These are phyloP conservation scores for Raffaelea albimanens DNA, from an alignment of 2,329 filamentous ascomycete species.

Conservation along the genomic window DNA sequence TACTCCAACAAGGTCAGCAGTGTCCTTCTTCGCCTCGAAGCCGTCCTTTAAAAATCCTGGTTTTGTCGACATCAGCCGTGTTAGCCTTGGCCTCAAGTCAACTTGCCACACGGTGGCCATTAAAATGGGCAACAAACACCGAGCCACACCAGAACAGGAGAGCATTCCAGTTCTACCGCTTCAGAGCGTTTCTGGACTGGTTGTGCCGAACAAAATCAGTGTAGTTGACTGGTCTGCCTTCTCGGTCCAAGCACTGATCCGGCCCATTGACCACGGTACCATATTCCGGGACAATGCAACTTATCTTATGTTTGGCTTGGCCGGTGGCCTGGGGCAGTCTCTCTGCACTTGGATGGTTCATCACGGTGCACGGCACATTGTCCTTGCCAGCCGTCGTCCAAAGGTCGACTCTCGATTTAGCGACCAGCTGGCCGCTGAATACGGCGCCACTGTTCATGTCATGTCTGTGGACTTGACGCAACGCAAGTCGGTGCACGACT, in stretches of 20 bases:
- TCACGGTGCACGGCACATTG: slow-evolving; percentile 26
- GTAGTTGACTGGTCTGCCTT: not conserved
- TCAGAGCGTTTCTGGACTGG: no score
- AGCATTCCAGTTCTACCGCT: no score
- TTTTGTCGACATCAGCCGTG: no score
- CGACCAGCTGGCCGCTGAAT: not conserved
- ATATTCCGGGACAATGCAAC: slow-evolving; percentile 15
- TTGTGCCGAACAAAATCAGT: not conserved
- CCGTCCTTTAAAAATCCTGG: no score
- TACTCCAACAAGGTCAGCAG: no score
- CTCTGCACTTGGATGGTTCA: slow-evolving; percentile 29
- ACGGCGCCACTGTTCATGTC: not conserved
- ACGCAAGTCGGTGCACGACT: not conserved
- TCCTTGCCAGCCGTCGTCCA: slow-evolving; percentile 25
- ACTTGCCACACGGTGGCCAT: no score
- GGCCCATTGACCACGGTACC: not conserved
- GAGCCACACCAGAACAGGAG: no score
- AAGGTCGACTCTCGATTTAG: not conserved
- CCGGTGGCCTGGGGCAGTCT: slow-evolving; percentile 25
- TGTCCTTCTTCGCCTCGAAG: no score
- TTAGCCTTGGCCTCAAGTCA: no score
- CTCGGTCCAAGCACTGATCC: not conserved
- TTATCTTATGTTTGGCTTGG: slow-evolving; percentile 25
- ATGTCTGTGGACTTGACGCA: not conserved
- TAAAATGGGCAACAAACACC: no score